Evolutionary conservation across 257 asterid genomes (phyloP).

Genomic region (Gentiana dahurica): DNA sequence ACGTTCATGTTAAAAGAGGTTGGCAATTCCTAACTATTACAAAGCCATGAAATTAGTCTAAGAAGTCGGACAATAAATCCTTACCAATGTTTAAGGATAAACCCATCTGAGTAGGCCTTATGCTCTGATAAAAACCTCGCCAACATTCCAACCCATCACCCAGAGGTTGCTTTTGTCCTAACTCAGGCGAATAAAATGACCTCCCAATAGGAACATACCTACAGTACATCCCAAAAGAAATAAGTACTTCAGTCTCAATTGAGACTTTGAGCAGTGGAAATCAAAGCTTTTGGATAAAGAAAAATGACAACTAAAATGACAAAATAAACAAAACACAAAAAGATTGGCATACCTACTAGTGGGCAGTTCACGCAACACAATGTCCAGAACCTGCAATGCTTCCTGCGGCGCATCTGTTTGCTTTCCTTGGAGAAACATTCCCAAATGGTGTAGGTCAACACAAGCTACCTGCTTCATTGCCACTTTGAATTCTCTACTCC

Average conservation of each 20-base stretch:
- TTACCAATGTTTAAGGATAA: constrained; percentile 82
- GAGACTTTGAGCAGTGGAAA: neutral
- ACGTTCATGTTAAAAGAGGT: neutral
- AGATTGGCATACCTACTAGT: constrained; percentile 36
- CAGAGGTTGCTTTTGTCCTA: constrained; percentile 73
- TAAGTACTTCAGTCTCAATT: neutral
- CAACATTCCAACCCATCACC: constrained; percentile 97
- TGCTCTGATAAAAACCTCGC: constrained; percentile 98
- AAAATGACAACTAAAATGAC: neutral
- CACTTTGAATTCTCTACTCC: constrained; percentile 80
- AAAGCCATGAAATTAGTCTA: neutral
- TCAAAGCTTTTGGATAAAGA: neutral
- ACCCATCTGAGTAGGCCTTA: constrained; percentile 98
- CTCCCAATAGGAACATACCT: constrained; percentile 78
- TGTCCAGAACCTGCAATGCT: constrained; percentile 90
- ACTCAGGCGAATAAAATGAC: constrained; percentile 72
- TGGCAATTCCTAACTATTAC: neutral
- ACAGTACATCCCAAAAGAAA: constrained; percentile 3
- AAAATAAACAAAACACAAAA: too few species aligned
- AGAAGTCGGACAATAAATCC: too few species aligned
- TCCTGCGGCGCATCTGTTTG: constrained; percentile 98
- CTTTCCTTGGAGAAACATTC: constrained; percentile 78
- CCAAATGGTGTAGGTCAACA: constrained; percentile 87
- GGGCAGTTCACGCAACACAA: constrained; percentile 88
- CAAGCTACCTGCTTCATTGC: constrained; percentile 85